phyloP scores from a whole-genome alignment of 1,139 yeast genomes.

The Magnusiomyces ingens region DNA sequence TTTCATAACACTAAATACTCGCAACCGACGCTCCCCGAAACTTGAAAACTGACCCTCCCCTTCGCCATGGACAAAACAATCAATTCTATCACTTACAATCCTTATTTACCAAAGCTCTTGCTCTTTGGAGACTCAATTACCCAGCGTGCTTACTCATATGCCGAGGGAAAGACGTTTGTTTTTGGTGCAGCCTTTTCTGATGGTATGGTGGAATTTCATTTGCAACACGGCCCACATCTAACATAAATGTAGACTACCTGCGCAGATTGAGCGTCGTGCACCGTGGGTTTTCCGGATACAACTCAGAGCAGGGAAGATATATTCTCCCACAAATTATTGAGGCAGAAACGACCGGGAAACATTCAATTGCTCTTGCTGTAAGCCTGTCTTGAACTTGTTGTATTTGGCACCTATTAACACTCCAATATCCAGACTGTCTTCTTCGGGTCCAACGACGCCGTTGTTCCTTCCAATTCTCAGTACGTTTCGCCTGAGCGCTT shows the following conservation, averaged over 20 bases:
- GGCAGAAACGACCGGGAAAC: neutral
- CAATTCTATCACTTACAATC: constrained; percentile 9
- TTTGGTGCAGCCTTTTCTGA: constrained; percentile 13
- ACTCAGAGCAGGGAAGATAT: constrained; percentile 40
- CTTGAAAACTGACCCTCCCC: neutral
- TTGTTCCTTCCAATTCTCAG: constrained; percentile 39
- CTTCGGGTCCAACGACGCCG: constrained; percentile 74
- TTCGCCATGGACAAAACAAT: neutral
- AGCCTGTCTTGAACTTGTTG: constrained; percentile 1
- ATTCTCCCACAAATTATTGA: constrained; percentile 23
- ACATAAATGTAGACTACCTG: constrained; percentile 29
- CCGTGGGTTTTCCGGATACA: constrained; percentile 59
- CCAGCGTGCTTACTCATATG: constrained; percentile 37
- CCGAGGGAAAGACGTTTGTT: constrained; percentile 10
- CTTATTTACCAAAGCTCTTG: constrained; percentile 37
- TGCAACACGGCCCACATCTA: neutral
- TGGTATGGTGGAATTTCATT: neutral
- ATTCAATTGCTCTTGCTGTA: constrained; percentile 18
- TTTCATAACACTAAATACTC: too few species aligned
- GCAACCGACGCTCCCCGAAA: too few species aligned
- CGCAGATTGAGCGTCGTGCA: constrained; percentile 49
- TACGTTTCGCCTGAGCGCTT: constrained; percentile 47
- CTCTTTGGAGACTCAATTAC: constrained; percentile 66
- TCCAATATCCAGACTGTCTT: constrained; percentile 40
- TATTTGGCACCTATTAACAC: neutral